Evolutionary conservation across 352 stramenopile genomes (phyloP), one percentile per base, ranked within the genome.

Genomic region (Saprolegnia diclina): DNA sequence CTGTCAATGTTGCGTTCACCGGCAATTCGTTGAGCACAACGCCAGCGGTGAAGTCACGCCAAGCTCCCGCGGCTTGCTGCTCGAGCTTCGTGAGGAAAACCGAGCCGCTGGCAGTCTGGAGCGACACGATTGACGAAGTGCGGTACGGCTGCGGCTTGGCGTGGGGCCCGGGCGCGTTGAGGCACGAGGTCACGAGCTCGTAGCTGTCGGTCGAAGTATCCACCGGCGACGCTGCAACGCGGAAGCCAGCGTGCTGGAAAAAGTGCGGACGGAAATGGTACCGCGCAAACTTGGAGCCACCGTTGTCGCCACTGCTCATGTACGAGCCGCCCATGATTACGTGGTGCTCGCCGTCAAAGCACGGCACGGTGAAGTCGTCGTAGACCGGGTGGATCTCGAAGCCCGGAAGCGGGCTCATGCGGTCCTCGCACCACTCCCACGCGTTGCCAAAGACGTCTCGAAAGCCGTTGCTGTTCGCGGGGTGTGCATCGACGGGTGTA

Each of bases 261-360:
- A 98, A 99, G 76, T 99, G 96, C 18, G 94, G 94, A 9, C 96
- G 88, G 76, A 99, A 98, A 71, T 98, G 95, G 76, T 97, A 99
- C 24, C 96, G 92, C 22, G 90, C 88, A 73, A 97, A 98, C 69
- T 98, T 94, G 71, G 90, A 98, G 54, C 90, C 92, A 42, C 85
- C 85, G 71, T 98, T 97, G 76, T 98, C 94, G 40, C 95, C 96
- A 26, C 81, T 97, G 76, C 87, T 97, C 45, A 96, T 95, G 73
- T 98, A 98, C 38, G 90, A 98, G 21, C 96, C 95, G 50, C 96
- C 96, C 72, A 98, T 90, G 81, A 99, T 98, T 69, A 98, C 83
- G 42, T 95, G 86, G 79, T 99, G 95, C 69, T 98, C 94, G 37
- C 94, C 95, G 74, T 99, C 96, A 76, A 98, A 99, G 78, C 95